Conservation (phyloP, 768 basidiomycete genomes). For the Lentinula sp. region DNA sequence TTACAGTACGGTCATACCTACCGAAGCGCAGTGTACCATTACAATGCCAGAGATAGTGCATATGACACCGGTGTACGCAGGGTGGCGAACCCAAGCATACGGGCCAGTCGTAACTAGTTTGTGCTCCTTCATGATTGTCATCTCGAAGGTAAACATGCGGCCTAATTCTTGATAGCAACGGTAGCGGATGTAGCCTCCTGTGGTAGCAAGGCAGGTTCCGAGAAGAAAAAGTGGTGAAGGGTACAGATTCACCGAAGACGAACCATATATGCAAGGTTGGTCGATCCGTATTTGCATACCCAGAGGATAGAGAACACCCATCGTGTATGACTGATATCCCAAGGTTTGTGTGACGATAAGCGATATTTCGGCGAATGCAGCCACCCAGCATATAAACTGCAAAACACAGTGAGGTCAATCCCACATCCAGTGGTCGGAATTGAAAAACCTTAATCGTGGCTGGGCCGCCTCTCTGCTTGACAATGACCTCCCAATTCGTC, state of each 20-base stretch:
- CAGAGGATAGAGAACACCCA: conserved; percentile 18
- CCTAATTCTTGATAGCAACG: conserved; percentile 42
- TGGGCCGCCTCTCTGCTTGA: conserved; percentile 28
- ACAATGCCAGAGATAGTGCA: conserved; percentile 28
- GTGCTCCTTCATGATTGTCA: conserved; percentile 42
- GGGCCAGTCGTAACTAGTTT: conserved; percentile 41
- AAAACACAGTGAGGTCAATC: not conserved
- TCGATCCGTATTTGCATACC: conserved; percentile 16
- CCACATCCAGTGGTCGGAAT: not conserved
- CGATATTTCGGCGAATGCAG: conserved; percentile 29
- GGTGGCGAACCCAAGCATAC: conserved; percentile 43
- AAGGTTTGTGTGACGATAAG: conserved; percentile 25
- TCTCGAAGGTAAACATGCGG: conserved; percentile 44
- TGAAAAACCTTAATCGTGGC: conserved; percentile 28
- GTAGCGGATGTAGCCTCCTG: conserved; percentile 36
- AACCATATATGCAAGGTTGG: not conserved
- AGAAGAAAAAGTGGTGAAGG: conserved; percentile 15
- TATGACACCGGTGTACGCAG: conserved; percentile 41
- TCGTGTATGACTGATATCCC: conserved; percentile 13
- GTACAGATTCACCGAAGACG: not conserved
- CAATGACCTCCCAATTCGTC: conserved; percentile 28
- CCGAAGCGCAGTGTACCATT: conserved; percentile 6
- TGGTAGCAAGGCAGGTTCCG: conserved; percentile 29
- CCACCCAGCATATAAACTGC: conserved; percentile 32
- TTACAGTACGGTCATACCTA: conserved; percentile 3